Evolutionary conservation across 495 filamentous ascomycete genomes (phyloP).

Genomic region (Aspergillus diversus): DNA sequence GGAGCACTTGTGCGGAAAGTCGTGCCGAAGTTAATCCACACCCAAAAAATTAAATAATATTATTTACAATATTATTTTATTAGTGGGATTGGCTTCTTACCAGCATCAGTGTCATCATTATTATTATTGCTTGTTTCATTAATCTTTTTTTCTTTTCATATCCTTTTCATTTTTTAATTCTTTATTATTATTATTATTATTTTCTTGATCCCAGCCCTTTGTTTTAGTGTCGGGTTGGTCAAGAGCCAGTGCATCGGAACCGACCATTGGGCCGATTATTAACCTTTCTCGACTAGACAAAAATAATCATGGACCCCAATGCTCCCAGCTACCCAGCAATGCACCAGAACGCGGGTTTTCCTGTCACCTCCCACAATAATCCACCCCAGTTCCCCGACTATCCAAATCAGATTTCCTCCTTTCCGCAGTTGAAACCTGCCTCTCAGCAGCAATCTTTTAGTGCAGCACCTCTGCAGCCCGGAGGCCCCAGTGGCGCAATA

Average conservation of each 20-base stretch:
- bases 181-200: neutral
- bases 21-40: conserved; percentile 6
- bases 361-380: conserved; percentile 42
- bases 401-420: conserved; percentile 43
- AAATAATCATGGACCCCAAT: conserved; percentile 47
- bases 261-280: conserved; percentile 13
- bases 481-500: conserved; percentile 47
- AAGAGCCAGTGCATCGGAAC: conserved; percentile 5
- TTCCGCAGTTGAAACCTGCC: conserved; percentile 42
- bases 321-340: conserved; percentile 40
- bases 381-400: conserved; percentile 47
- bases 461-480: conserved; percentile 45
- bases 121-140: conserved; percentile 16
- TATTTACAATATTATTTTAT: conserved; percentile 14
- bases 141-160: neutral
- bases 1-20: neutral
- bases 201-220: neutral
- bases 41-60: conserved; percentile 2
- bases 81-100: no score
- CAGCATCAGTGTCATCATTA: neutral
- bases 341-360: conserved; percentile 38
- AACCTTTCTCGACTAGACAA: conserved; percentile 13
- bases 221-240: neutral
- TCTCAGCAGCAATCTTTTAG: conserved; percentile 45
- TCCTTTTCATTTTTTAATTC: neutral